These are phyloP conservation scores for Oehlia diaphana DNA, from an alignment of 192 early-diverging fungal species.

Conservation along the genomic window DNA sequence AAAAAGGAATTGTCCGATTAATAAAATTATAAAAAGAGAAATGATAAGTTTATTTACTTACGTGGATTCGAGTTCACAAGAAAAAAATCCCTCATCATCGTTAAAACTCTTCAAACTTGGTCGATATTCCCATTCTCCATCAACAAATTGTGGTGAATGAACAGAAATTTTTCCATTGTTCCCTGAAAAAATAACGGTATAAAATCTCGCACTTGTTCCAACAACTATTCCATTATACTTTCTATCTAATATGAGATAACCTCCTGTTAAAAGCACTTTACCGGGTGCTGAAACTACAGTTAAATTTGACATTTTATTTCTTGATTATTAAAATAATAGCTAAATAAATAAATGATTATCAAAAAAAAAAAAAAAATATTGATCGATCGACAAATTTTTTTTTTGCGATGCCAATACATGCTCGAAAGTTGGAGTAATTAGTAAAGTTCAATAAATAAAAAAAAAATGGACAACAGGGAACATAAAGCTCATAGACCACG, in stretches of 20 bases:
- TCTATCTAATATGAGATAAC: conserved; percentile 91
- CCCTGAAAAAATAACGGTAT: conserved; percentile 56
- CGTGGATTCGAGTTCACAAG: conserved; percentile 39
- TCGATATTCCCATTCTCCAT: conserved; percentile 77
- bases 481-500: conserved; percentile 84
- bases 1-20: neutral
- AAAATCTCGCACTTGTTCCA: conserved; percentile 84
- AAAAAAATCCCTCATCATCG: conserved; percentile 32
- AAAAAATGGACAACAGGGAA: conserved; percentile 58
- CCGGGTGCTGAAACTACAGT: conserved; percentile 88
- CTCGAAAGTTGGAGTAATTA: no score
- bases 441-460: no score
- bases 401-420: no score
- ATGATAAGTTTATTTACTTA: conserved; percentile 12
- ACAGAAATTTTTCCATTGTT: conserved; percentile 53
- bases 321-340: no score
- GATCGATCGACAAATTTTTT: no score
- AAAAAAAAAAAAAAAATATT: no score
- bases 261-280: conserved; percentile 91
- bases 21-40: neutral
- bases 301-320: neutral
- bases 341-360: no score
- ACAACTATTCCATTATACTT: conserved; percentile 80
- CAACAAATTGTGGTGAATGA: conserved; percentile 83
- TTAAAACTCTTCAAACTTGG: conserved; percentile 16